A percentile compares a stretch with the other conserved stretches of the same genome.
Evolutionary conservation across 179 eudicot species (phyloP).

Genomic region (Drosera spatulata): DNA sequence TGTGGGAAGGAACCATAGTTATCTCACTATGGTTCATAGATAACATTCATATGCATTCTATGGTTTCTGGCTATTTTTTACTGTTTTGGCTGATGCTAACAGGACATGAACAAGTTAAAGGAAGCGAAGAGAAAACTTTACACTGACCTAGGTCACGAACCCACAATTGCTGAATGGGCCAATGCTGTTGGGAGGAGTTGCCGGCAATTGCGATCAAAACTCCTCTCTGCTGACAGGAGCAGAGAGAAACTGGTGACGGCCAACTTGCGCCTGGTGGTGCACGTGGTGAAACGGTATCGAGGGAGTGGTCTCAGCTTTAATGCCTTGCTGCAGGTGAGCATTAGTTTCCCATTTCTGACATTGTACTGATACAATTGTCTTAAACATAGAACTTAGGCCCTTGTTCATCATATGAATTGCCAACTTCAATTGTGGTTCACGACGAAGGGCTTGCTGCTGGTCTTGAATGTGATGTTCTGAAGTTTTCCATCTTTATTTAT

Average conservation of each 20-base stretch:
- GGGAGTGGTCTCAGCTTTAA: conserved; percentile 73
- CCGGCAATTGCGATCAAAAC: conserved; percentile 40
- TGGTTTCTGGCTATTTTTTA: background rate
- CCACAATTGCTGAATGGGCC: conserved; percentile 84
- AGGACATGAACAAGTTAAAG: conserved; percentile 53
- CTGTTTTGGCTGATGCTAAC: conserved; percentile 7
- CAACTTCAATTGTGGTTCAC: too few species aligned
- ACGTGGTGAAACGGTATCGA: conserved; percentile 78
- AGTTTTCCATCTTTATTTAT: too few species aligned
- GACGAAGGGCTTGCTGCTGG: too few species aligned
- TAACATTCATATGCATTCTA: too few species aligned
- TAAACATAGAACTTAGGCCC: too few species aligned
- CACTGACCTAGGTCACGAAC: conserved; percentile 71
- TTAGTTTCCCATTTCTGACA: background rate
- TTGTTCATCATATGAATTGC: too few species aligned
- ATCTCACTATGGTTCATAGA: too few species aligned
- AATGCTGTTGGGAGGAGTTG: conserved; percentile 52
- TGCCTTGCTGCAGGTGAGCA: conserved; percentile 77
- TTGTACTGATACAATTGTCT: too few species aligned
- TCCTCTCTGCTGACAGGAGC: conserved; percentile 45
- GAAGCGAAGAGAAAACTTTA: conserved; percentile 52
- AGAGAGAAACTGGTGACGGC: conserved; percentile 65
- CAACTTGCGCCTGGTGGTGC: conserved; percentile 85
- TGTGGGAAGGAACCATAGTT: too few species aligned
- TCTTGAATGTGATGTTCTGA: background rate